phyloP scores from a whole-genome alignment of 768 basidiomycete genomes.

The Leccinellum rugosiceps region DNA sequence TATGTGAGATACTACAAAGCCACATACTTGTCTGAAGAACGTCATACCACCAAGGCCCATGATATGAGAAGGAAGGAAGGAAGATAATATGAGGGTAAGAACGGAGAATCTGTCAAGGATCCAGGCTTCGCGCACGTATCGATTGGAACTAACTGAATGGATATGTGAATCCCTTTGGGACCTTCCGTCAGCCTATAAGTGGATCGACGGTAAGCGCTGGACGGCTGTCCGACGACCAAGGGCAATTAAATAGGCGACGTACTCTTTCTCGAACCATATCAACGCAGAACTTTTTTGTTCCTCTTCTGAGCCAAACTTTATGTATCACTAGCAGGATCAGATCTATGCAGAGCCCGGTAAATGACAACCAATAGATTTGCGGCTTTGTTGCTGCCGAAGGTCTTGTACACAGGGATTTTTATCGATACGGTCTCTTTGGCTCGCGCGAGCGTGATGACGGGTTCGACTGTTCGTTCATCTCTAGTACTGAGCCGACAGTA shows the following conservation, averaged over 20 bases:
- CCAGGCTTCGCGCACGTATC: slow-evolving; percentile 76
- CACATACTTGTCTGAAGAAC: too few species aligned
- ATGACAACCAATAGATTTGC: too few species aligned
- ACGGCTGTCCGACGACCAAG: not conserved
- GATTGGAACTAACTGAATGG: slow-evolving; percentile 90
- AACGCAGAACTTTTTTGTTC: slow-evolving; percentile 68
- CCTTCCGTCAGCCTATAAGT: slow-evolving; percentile 76
- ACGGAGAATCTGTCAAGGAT: too few species aligned
- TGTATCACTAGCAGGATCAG: not conserved
- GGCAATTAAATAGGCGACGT: not conserved
- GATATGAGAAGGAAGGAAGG: too few species aligned
- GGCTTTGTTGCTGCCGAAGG: slow-evolving; percentile 29
- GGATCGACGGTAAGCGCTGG: not conserved
- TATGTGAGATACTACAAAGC: too few species aligned
- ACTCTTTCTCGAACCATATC: slow-evolving; percentile 87
- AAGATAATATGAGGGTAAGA: too few species aligned
- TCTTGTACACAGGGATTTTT: slow-evolving; percentile 58
- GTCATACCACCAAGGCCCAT: too few species aligned
- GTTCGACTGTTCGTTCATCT: slow-evolving; percentile 42
- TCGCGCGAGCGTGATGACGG: slow-evolving; percentile 41
- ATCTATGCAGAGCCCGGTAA: too few species aligned
- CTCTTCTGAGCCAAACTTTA: not conserved
- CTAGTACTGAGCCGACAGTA: slow-evolving; percentile 50
- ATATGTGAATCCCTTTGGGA: slow-evolving; percentile 79
- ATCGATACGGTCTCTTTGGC: slow-evolving; percentile 41